These are phyloP conservation scores for Trichophyton simii DNA, from an alignment of 2,329 filamentous ascomycete species.

Conservation along the genomic window DNA sequence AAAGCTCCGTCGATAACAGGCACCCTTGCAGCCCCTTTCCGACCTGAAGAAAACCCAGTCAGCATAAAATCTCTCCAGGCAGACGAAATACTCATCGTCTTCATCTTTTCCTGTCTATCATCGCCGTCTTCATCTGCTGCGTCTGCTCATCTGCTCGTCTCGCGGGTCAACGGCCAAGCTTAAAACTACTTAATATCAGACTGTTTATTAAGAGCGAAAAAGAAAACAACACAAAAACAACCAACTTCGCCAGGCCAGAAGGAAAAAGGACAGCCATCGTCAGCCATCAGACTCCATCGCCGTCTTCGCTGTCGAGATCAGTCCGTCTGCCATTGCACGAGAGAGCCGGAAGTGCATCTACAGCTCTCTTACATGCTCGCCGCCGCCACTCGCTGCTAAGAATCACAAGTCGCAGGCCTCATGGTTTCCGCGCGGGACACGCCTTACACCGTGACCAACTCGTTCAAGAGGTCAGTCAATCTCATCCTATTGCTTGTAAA, in stretches of 20 bases:
- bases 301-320: neutral
- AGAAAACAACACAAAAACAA: too few relatives aligned
- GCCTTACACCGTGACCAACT: conserved; percentile 41
- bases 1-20: conserved; percentile 2
- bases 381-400: neutral
- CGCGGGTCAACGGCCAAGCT: too few relatives aligned
- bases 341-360: neutral
- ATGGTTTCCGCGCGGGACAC: conserved; percentile 25
- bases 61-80: neutral
- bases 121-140: neutral
- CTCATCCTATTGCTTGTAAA: neutral
- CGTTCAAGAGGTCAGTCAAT: conserved; percentile 34
- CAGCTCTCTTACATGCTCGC: neutral
- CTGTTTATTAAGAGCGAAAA: too few relatives aligned
- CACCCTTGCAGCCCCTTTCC: conserved; percentile 1
- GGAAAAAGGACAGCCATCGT: too few relatives aligned
- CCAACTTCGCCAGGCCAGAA: too few relatives aligned
- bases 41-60: neutral
- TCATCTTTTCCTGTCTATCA: neutral
- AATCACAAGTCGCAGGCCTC: neutral
- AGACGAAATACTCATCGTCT: neutral
- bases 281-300: too few relatives aligned
- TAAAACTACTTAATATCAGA: too few relatives aligned
- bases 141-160: too few relatives aligned
- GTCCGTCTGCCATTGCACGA: neutral